Conservation (phyloP, 2,329 filamentous ascomycete genomes). For the Aschersonia sp. region DNA sequence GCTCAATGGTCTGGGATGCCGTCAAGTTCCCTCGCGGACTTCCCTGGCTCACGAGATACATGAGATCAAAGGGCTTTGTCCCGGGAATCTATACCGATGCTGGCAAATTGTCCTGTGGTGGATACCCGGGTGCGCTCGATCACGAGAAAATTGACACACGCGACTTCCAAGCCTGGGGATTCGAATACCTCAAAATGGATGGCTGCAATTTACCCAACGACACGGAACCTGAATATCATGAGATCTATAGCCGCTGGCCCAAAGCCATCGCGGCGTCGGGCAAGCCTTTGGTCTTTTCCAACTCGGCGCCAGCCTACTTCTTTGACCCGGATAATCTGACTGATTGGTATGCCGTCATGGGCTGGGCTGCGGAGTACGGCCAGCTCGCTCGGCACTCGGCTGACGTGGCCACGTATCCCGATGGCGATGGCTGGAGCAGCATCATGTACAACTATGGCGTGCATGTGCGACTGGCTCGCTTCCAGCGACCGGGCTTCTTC, state of each 20-base stretch:
- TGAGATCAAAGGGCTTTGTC: conserved; percentile 22
- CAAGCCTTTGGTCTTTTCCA: conserved; percentile 25
- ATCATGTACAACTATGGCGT: conserved; percentile 32
- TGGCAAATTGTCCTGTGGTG: conserved; percentile 27
- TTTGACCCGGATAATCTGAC: conserved; percentile 18
- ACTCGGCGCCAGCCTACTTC: conserved; percentile 31
- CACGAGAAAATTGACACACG: conserved; percentile 26
- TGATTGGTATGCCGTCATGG: conserved; percentile 30
- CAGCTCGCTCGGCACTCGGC: conserved; percentile 29
- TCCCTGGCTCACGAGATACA: conserved; percentile 22
- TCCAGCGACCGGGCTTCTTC: conserved; percentile 20
- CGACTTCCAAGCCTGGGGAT: conserved; percentile 22
- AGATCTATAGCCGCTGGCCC: conserved; percentile 28
- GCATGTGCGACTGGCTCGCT: conserved; percentile 24
- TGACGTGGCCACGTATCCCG: conserved; percentile 25
- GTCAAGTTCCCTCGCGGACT: conserved; percentile 27
- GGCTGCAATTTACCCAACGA: conserved; percentile 21
- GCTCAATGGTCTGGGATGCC: conserved; percentile 24
- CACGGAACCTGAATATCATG: conserved; percentile 8
- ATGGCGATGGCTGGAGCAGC: conserved; percentile 28
- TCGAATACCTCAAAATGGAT: conserved; percentile 25
- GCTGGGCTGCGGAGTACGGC: conserved; percentile 23
- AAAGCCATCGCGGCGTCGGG: conserved; percentile 18
- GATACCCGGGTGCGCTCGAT: conserved; percentile 23
- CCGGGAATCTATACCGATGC: conserved; percentile 32